Conservation (phyloP, 2,329 filamentous ascomycete species). For the Daldinia sp. region DNA sequence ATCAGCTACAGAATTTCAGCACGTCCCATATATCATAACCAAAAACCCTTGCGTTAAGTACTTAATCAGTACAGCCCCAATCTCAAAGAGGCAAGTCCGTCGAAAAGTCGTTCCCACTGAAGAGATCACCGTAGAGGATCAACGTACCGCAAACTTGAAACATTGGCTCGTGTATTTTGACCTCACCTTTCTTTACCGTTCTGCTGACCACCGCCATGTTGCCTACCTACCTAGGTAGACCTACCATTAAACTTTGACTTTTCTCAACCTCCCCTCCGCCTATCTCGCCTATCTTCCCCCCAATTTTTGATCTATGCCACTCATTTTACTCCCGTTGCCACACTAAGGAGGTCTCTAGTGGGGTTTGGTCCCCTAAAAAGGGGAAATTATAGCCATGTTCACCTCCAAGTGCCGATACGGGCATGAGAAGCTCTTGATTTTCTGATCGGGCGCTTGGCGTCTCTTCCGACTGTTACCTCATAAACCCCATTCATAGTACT, state of each 20-base stretch:
- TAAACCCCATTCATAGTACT: neutral
- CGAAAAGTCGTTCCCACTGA: neutral
- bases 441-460: conserved; percentile 23
- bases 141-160: neutral
- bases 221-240: too few species aligned
- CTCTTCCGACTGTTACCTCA: conserved; percentile 16
- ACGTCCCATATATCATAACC: neutral
- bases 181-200: neutral
- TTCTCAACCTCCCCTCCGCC: neutral
- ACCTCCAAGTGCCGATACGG: conserved; percentile 31
- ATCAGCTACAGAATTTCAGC: neutral
- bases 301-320: neutral
- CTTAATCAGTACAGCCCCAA: neutral
- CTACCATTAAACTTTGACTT: conserved; percentile 8
- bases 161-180: neutral
- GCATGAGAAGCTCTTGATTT: conserved; percentile 27
- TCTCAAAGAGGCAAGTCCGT: neutral
- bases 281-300: neutral
- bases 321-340: conserved; percentile 5
- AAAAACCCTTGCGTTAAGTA: neutral
- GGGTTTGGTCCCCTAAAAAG: conserved; percentile 2
- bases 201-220: neutral
- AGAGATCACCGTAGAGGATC: neutral
- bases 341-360: conserved; percentile 16
- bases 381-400: conserved; percentile 3